phyloP scores from a whole-genome alignment of 1,284 basidiomycete genomes.

The Apiotrichum gamsii region DNA sequence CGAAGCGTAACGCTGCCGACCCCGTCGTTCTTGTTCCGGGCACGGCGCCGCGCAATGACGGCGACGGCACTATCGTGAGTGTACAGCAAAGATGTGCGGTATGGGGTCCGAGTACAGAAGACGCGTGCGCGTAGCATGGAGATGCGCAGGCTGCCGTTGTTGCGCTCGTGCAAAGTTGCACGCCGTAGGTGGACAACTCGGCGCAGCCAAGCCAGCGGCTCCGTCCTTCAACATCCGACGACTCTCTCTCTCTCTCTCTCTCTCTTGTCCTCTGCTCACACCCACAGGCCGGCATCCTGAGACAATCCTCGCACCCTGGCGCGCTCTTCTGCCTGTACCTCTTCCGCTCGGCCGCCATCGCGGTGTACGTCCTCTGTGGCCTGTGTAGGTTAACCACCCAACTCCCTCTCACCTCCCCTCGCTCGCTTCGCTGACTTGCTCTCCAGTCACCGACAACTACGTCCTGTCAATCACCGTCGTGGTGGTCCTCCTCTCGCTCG shows the following conservation, averaged over 20 bases:
- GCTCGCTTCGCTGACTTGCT: background rate
- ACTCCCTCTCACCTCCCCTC: background rate
- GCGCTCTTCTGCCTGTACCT: slow-evolving; percentile 76
- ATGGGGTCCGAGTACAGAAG: no score
- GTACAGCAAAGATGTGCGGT: no score
- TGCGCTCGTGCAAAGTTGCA: no score
- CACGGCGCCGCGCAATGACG: slow-evolving; percentile 27
- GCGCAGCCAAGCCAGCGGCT: no score
- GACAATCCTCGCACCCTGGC: slow-evolving; percentile 72
- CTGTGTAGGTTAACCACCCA: slow-evolving; percentile 45
- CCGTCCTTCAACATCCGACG: no score
- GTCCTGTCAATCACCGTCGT: slow-evolving; percentile 87
- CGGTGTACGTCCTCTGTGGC: slow-evolving; percentile 80
- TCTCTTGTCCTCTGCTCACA: no score
- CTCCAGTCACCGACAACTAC: slow-evolving; percentile 71
- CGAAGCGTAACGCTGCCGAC: slow-evolving; percentile 8
- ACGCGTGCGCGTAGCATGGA: no score
- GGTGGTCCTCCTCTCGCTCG: slow-evolving; percentile 83
- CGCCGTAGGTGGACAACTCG: no score
- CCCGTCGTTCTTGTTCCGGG: slow-evolving; percentile 44
- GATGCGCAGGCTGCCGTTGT: no score
- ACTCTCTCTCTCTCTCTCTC: no score
- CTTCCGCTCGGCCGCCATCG: slow-evolving; percentile 75
- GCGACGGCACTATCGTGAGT: slow-evolving; percentile 46
- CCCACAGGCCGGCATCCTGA: slow-evolving; percentile 43